Conservation (phyloP, 192 early-diverging fungal species). For the Backusella australiensis region DNA sequence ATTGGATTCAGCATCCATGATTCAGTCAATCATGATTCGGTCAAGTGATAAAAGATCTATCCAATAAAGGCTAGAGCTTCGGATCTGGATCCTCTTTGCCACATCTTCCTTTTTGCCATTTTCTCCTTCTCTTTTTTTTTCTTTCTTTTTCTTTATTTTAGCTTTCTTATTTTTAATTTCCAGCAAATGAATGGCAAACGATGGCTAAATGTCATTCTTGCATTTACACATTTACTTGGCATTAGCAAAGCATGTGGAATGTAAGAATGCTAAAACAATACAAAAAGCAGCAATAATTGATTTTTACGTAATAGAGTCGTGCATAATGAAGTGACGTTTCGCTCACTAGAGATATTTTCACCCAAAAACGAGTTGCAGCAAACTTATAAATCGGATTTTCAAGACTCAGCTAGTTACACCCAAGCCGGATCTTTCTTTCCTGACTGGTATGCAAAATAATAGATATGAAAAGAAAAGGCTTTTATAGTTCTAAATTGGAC, state of each 20-base stretch:
- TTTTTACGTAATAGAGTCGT: slow-evolving; percentile 12
- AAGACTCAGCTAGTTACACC: slow-evolving; percentile 14
- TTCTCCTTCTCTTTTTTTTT: background rate
- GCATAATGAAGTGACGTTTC: slow-evolving; percentile 27
- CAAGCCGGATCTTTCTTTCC: slow-evolving; percentile 62
- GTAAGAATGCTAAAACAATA: slow-evolving; percentile 3
- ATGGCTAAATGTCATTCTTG: background rate
- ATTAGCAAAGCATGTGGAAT: slow-evolving; percentile 19
- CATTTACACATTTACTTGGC: background rate
- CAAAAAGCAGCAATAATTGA: background rate
- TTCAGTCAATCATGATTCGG: background rate
- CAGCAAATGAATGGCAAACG: background rate
- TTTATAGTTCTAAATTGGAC: background rate
- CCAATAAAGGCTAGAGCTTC: background rate
- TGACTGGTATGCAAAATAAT: slow-evolving; percentile 45
- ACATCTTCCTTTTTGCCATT: background rate
- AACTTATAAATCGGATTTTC: slow-evolving; percentile 13
- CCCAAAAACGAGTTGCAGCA: background rate
- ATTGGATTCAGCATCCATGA: background rate
- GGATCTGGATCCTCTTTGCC: background rate
- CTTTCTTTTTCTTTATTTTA: background rate
- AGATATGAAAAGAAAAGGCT: background rate
- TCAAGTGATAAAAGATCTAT: background rate
- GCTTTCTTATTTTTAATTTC: background rate
- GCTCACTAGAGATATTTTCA: slow-evolving; percentile 11